Evolutionary conservation across 176 grass and related monocot species (phyloP).

Genomic region (Oryza officinalis): DNA sequence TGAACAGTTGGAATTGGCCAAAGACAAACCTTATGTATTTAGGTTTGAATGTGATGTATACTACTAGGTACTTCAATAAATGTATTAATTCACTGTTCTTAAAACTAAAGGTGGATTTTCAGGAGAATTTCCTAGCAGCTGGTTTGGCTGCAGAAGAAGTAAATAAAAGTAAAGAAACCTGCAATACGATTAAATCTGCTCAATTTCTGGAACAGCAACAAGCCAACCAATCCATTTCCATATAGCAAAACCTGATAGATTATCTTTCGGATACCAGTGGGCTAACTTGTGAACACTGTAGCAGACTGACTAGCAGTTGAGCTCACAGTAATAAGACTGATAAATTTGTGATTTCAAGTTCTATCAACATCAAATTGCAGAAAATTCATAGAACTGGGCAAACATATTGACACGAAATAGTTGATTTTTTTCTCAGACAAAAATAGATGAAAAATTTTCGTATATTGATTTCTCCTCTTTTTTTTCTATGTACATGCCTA

Average conservation of each 20-base stretch:
- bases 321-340: neutral
- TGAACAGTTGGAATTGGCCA: neutral
- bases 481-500: slow-evolving; percentile 31
- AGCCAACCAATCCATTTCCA: too few species aligned
- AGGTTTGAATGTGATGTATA: neutral
- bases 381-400: neutral
- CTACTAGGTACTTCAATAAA: neutral
- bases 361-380: neutral
- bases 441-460: neutral
- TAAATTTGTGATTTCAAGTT: neutral
- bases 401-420: neutral
- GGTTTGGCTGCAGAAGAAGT: slow-evolving; percentile 61
- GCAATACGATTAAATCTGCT: neutral
- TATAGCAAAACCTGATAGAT: too few species aligned
- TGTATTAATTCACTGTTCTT: neutral
- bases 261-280: neutral
- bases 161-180: slow-evolving; percentile 73
- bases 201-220: too few species aligned
- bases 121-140: slow-evolving; percentile 40
- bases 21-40: neutral
- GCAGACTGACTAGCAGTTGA: neutral
- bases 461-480: neutral
- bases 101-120: neutral
- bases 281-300: neutral
- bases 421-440: neutral